Evolutionary conservation across 768 basidiomycete species (phyloP).

Genomic region (Mycena belliarum): DNA sequence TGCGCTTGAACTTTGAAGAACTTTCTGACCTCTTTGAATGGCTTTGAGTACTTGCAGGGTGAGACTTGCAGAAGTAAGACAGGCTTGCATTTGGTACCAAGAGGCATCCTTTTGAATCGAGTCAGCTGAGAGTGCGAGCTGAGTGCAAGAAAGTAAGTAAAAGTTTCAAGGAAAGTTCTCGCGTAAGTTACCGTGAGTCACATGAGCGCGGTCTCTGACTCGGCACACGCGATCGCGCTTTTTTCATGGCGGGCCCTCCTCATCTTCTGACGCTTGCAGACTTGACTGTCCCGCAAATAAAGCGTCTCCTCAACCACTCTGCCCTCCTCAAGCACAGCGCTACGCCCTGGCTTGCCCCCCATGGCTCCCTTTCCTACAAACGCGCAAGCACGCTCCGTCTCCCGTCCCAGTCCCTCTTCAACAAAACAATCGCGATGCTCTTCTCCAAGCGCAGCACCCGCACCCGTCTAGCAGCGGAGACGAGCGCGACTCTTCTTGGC

Average conservation of each 20-base stretch:
- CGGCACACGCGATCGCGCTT: background rate
- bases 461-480: conserved; percentile 88
- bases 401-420: conserved; percentile 74
- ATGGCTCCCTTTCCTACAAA: conserved; percentile 36
- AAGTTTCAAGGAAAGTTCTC: too few relatives aligned
- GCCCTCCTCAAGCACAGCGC: conserved; percentile 62
- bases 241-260: conserved; percentile 35
- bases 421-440: conserved; percentile 84
- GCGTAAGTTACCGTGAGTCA: background rate
- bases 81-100: too few relatives aligned
- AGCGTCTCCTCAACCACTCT: conserved; percentile 63
- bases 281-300: conserved; percentile 74
- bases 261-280: conserved; percentile 91
- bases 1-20: too few relatives aligned
- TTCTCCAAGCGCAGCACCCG: conserved; percentile 95
- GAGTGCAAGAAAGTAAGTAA: too few relatives aligned
- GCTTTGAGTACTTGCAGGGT: too few relatives aligned
- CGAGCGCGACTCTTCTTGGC: conserved; percentile 74
- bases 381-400: conserved; percentile 46
- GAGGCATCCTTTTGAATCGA: too few relatives aligned
- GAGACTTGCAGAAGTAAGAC: too few relatives aligned
- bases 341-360: conserved; percentile 67
- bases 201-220: background rate
- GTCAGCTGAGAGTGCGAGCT: too few relatives aligned
- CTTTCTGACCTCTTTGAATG: too few relatives aligned